Conservation (phyloP, 148 eudicot genomes). For the Camellia sinensis region DNA sequence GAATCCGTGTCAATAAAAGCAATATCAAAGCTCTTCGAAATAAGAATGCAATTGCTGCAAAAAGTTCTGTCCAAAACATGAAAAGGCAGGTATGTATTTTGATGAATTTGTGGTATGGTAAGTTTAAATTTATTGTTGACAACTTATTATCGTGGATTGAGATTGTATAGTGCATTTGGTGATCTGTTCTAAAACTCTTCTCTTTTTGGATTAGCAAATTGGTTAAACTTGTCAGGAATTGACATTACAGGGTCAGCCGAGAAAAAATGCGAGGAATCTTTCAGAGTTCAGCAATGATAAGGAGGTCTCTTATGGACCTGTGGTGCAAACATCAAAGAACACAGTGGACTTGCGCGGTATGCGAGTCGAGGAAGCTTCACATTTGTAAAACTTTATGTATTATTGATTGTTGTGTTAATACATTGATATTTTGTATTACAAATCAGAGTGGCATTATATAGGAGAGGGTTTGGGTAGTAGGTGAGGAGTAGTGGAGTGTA, state of each 20-base stretch:
- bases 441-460: too few relatives aligned
- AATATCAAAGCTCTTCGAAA: constrained; percentile 33
- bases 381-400: too few relatives aligned
- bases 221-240: constrained; percentile 7
- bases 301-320: constrained; percentile 56
- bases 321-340: constrained; percentile 73
- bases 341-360: constrained; percentile 84
- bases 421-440: too few relatives aligned
- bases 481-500: too few relatives aligned
- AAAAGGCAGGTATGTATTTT: constrained; percentile 47
- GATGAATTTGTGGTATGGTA: neutral
- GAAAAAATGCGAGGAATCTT: constrained; percentile 31
- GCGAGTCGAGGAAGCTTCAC: constrained; percentile 82
- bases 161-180: neutral
- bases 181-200: neutral
- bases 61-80: constrained; percentile 27
- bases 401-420: too few relatives aligned
- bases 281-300: constrained; percentile 26
- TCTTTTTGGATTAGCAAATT: neutral
- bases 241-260: constrained; percentile 37
- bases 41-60: constrained; percentile 28
- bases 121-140: neutral
- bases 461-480: too few relatives aligned
- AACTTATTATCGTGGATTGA: neutral
- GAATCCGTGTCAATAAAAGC: constrained; percentile 59